Evolutionary conservation across 352 stramenopile genomes (phyloP).

Genomic region (Phytophthora pseudosyringae): DNA sequence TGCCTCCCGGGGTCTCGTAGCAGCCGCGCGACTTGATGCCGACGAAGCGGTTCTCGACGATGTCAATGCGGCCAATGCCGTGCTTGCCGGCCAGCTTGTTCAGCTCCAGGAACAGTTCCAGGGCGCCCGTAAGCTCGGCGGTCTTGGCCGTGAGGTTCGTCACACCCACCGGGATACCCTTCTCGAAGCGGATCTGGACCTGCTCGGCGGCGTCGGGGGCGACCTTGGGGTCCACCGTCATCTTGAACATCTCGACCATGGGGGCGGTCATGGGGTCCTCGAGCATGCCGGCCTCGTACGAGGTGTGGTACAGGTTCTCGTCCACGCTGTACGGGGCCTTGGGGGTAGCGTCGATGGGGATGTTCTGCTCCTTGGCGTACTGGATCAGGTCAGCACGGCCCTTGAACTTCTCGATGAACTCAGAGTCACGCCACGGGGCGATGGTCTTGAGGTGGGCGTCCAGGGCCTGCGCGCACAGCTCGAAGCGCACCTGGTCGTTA

Average conservation of each 20-base stretch:
- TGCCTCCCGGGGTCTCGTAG: slow-evolving; percentile 99
- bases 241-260: slow-evolving; percentile 98
- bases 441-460: slow-evolving; percentile 97
- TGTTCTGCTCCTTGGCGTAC: slow-evolving; percentile 97
- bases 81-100: slow-evolving; percentile 98
- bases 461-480: slow-evolving; percentile 98
- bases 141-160: slow-evolving; percentile 90
- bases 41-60: slow-evolving; percentile 99
- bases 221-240: slow-evolving; percentile 96
- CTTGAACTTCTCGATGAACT: slow-evolving; percentile 99
- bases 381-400: slow-evolving; percentile 96
- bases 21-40: slow-evolving; percentile 99
- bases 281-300: slow-evolving; percentile 97
- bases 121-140: slow-evolving; percentile 89
- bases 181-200: slow-evolving; percentile 95
- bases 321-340: slow-evolving; percentile 99
- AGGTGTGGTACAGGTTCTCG: slow-evolving; percentile 99
- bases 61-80: slow-evolving; percentile 98
- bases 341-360: slow-evolving; percentile 96
- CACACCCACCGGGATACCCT: slow-evolving; percentile 94
- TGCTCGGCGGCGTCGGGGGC: slow-evolving; percentile 91
- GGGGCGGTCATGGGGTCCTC: slow-evolving; percentile 95
- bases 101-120: slow-evolving; percentile 97
- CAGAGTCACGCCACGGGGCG: slow-evolving; percentile 96
- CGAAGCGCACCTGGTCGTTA: slow-evolving; percentile 99